Base-by-base conservation (phyloP, 2,329 filamentous ascomycete species). In the Aspergillus puulaauensis region DNA sequence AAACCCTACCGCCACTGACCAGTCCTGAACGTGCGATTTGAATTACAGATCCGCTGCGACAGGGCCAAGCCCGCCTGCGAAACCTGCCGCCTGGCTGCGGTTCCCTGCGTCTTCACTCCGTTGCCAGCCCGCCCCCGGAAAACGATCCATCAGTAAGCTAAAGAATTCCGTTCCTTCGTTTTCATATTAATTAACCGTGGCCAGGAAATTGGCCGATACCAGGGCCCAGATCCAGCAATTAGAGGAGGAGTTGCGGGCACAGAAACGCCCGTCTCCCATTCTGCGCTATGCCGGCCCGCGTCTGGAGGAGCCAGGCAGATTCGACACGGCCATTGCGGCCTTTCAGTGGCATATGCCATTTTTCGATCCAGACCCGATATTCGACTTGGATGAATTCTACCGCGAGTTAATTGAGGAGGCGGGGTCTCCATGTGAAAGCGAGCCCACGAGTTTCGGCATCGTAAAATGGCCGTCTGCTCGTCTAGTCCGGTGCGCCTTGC, bases 11-110 rank as follows among this genome's bases (percentile, higher is more conserved):
- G 19, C 17, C 23, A 27, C 39, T 49, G 24, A 19, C 23, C 12
- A 31, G 27, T 31, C 27, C 27, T 31, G 27, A 31, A 11, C 27
- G 9, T 31, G 27, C 27, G 27, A 31, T 15, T 31, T 15, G 15
- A 2, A 6, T 4, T 14, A 31, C 39, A 70, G 68, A 68, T 70
- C 23, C 67, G 67, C 43, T 70, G 68, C 41, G 65, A 70, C 52
- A 58, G 61, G 44, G 62, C 52, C 6, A 61, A 64, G 21, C 68
- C 68, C 11, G 64, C 67, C 15, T 70, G 68, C 24, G 68, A 70
- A 27, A 68, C 60, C 17, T 70, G 68, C 41, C 58, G 57, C 45
- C 47, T 67, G 31, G 67, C 64, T 8, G 59, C 60, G 0, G 43
- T 66, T 0, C 50, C 60, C 9, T 70, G 68, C 56, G 58, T 57